phyloP scores from a whole-genome alignment of 1,284 basidiomycete genomes.

The Tremellales sp. region DNA sequence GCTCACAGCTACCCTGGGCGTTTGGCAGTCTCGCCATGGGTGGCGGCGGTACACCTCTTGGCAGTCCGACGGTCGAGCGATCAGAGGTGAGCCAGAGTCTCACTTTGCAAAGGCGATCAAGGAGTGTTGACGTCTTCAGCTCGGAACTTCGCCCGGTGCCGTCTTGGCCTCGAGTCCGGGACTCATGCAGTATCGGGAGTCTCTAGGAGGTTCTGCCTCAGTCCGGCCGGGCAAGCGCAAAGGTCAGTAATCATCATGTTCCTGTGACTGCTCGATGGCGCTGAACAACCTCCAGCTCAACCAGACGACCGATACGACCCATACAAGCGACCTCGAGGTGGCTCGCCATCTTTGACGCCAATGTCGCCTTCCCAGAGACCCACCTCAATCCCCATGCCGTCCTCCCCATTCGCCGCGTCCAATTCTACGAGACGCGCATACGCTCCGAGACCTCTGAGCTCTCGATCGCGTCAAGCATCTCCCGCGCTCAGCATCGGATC shows the following conservation, averaged over 20 bases:
- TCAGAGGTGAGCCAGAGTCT: constrained; percentile 24
- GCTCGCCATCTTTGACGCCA: constrained; percentile 37
- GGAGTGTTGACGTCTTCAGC: constrained; percentile 13
- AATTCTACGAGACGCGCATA: constrained; percentile 27
- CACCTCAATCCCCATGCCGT: constrained; percentile 33
- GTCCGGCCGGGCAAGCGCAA: constrained; percentile 42
- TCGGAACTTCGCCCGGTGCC: constrained; percentile 23
- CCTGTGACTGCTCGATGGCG: background rate
- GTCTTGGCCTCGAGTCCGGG: constrained; percentile 24
- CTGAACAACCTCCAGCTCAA: constrained; percentile 12
- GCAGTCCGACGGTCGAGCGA: constrained; percentile 38
- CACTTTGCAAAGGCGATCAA: too few species aligned
- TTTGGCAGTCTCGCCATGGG: constrained; percentile 40
- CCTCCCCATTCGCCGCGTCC: constrained; percentile 32
- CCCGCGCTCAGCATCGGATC: constrained; percentile 42
- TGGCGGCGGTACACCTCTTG: constrained; percentile 31
- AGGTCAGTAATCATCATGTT: constrained; percentile 21
- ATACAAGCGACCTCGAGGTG: constrained; percentile 43
- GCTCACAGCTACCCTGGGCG: constrained; percentile 32
- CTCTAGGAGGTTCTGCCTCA: constrained; percentile 23
- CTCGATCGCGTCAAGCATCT: constrained; percentile 35
- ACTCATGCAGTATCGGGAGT: constrained; percentile 45
- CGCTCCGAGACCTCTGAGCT: constrained; percentile 36
- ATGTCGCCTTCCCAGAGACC: constrained; percentile 32
- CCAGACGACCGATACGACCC: constrained; percentile 46